Evolutionary conservation across 1,139 yeast species (phyloP).

Genomic region (Saccharomycopsis crataegensis): DNA sequence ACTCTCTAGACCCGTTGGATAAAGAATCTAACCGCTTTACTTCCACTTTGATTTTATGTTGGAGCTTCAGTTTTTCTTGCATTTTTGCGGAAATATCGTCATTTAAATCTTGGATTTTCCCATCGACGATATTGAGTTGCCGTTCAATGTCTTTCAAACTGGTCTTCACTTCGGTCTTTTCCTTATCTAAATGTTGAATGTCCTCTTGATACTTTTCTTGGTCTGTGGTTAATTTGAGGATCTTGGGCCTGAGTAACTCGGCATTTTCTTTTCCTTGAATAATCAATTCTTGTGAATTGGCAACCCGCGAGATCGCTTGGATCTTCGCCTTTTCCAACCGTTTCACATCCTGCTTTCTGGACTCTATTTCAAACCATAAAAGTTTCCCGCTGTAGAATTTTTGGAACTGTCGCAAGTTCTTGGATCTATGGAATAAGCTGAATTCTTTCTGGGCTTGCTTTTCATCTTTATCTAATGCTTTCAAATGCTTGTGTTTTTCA

Average conservation of each 20-base stretch:
- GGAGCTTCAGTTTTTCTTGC: neutral
- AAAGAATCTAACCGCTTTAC: neutral
- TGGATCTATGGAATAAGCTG: constrained; percentile 26
- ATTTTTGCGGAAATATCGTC: neutral
- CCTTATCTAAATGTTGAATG: neutral
- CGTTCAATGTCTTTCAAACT: neutral
- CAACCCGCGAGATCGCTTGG: neutral
- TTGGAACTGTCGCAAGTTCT: constrained; percentile 37
- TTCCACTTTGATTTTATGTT: neutral
- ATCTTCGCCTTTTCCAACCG: constrained; percentile 1
- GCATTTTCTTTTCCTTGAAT: neutral
- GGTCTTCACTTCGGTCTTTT: neutral
- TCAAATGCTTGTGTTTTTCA: constrained; percentile 33
- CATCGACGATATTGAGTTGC: neutral
- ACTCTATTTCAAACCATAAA: constrained; percentile 49
- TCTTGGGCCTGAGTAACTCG: neutral
- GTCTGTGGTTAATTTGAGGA: neutral
- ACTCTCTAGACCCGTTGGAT: neutral
- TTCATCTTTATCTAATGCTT: constrained; percentile 27
- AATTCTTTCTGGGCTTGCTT: constrained; percentile 30
- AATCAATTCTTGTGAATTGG: neutral
- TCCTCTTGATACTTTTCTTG: neutral
- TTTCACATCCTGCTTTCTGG: constrained; percentile 18
- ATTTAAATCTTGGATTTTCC: neutral
- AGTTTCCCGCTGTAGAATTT: constrained; percentile 50